A percentile compares a stretch with the other conserved stretches of the same genome.
phyloP scores from a whole-genome alignment of 2,329 filamentous ascomycete genomes.

The Pseudocercospora cruenta region DNA sequence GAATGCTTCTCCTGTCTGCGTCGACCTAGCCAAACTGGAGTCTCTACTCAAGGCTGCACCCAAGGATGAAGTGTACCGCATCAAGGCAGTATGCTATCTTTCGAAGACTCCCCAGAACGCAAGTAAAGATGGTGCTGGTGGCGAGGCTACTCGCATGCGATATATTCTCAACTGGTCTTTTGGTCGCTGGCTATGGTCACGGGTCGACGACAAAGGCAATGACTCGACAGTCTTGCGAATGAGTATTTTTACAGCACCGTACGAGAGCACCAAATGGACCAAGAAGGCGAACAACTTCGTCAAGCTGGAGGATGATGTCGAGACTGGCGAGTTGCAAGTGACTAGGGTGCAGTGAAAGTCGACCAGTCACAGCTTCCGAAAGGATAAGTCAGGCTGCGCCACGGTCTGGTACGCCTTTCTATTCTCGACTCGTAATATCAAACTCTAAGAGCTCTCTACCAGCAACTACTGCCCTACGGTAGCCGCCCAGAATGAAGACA shows the following conservation, averaged over 20 bases:
- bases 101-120: conserved; percentile 44
- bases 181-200: conserved; percentile 83
- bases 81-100: conserved; percentile 71
- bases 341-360: conserved; percentile 40
- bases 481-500: not conserved
- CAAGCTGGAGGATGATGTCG: conserved; percentile 42
- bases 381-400: not conserved
- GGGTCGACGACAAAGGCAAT: conserved; percentile 29
- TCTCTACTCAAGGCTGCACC: conserved; percentile 72
- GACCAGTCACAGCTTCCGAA: not conserved
- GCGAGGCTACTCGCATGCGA: conserved; percentile 49
- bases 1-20: conserved; percentile 51
- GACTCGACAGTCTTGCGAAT: conserved; percentile 64
- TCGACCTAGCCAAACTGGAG: conserved; percentile 64
- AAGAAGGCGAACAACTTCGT: conserved; percentile 64
- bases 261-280: conserved; percentile 76
- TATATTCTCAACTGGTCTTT: conserved; percentile 99
- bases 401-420: not conserved
- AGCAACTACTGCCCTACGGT: not conserved
- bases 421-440: not conserved
- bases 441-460: not conserved
- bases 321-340: conserved; percentile 51
- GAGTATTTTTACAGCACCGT: conserved; percentile 74
- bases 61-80: conserved; percentile 93
- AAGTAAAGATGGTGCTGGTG: conserved; percentile 42